phyloP scores from a whole-genome alignment of 2,329 filamentous ascomycete genomes.

The Escovopsis weberi region DNA sequence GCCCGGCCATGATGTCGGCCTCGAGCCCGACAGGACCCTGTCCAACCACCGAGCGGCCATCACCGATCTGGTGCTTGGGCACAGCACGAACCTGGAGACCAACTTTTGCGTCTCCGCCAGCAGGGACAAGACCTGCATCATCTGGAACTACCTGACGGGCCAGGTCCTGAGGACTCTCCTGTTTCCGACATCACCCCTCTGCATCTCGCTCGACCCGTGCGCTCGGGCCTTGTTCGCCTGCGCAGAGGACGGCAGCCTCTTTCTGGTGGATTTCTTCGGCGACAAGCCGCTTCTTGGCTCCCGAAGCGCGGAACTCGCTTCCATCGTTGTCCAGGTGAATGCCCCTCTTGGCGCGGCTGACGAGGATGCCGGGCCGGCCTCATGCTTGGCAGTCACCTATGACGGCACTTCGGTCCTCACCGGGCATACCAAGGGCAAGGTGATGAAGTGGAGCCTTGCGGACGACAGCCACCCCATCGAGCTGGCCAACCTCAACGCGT shows the following conservation, averaged over 20 bases:
- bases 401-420: conserved; percentile 70
- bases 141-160: conserved; percentile 84
- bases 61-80: conserved; percentile 47
- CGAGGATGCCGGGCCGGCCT: conserved; percentile 46
- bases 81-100: conserved; percentile 51
- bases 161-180: conserved; percentile 68
- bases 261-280: conserved; percentile 58
- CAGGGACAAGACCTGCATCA: conserved; percentile 73
- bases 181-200: conserved; percentile 58
- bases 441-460: conserved; percentile 68
- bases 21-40: conserved; percentile 62
- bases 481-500: conserved; percentile 58
- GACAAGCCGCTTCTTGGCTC: conserved; percentile 40
- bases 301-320: conserved; percentile 36
- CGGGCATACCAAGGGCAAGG: conserved; percentile 65
- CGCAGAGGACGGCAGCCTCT: conserved; percentile 67
- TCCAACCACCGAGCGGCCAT: conserved; percentile 63
- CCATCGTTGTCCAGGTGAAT: conserved; percentile 41
- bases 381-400: conserved; percentile 61
- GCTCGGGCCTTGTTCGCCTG: conserved; percentile 71
- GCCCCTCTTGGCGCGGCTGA: conserved; percentile 42
- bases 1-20: conserved; percentile 36
- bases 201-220: conserved; percentile 64
- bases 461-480: conserved; percentile 53
- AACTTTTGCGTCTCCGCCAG: conserved; percentile 76